Base-by-base conservation (phyloP, 2,329 filamentous ascomycete genomes). In the Leptographium lundbergii region DNA sequence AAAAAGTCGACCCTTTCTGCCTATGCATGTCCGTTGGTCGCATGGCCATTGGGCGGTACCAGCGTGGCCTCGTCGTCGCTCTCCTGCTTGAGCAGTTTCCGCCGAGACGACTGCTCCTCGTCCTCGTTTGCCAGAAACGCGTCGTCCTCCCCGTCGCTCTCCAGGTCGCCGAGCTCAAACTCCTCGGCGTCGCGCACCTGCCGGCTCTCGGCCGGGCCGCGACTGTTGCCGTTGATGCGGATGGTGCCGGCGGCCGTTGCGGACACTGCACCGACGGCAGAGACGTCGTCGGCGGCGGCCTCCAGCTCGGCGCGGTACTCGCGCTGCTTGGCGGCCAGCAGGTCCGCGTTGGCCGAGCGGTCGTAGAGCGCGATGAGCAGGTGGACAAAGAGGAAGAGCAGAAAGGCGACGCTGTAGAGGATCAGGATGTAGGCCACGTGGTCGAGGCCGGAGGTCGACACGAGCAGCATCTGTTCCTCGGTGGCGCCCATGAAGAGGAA, bases 401-500 rank as follows among this genome's bases (percentile, higher is more conserved):
- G 72, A 71, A 95, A 96, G 27, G 92, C 87, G 57, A 96, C 77
- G 66, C 89, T 95, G 78, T 88, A 97, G 11, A 96, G 76, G 57
- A 97, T 91, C 29, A 99, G 79, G 48, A 97, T 84, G 71, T 97
- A 99, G 6, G 91, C 87, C 50, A 97, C 89, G 68, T 95, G 90
- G 29, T 91, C 91, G 67, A 97, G 85, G 61, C 85, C 80, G 0
- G 88, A 87, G 47, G 82, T 76, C 48, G 82, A 79, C 6, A 97
- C 77, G 1, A 96, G 76, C 25, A 77, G 68, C 89, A 97, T 96
- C 73, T 97, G 94, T 74, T 99, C 91, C 70, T 97, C 94, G 0
- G 91, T 97, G 19, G 94, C 92, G 36, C 90, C 88, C 91, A 97
- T 95, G 75, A 99, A 99, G 48, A 99, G 79, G 74, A 97, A 96